phyloP scores from a whole-genome alignment of 1,139 yeast genomes.

The Kurtzmaniella quercitrusa region DNA sequence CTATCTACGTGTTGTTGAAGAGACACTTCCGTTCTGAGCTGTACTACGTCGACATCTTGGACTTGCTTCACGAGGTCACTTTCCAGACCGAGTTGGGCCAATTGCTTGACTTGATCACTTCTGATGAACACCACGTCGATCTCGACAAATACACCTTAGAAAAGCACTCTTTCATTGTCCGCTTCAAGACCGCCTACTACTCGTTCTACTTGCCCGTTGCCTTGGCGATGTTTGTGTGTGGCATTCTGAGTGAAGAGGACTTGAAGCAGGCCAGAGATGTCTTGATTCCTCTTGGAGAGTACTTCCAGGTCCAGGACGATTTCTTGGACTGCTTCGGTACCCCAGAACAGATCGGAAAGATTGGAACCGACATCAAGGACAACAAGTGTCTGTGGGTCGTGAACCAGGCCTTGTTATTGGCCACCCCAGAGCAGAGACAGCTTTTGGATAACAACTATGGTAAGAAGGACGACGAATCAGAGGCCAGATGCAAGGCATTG shows the following conservation, averaged over 20 bases:
- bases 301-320: constrained; percentile 98
- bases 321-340: constrained; percentile 96
- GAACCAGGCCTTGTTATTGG: constrained; percentile 84
- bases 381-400: constrained; percentile 98
- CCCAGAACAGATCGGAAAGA: constrained; percentile 96
- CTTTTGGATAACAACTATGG: constrained; percentile 88
- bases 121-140: constrained; percentile 94
- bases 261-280: constrained; percentile 85
- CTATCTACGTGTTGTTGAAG: constrained; percentile 84
- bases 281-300: constrained; percentile 93
- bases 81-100: constrained; percentile 98
- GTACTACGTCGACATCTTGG: constrained; percentile 87
- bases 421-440: constrained; percentile 75
- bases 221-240: constrained; percentile 91
- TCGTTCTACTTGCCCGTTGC: constrained; percentile 98
- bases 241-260: constrained; percentile 64
- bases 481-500: constrained; percentile 67
- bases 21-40: constrained; percentile 78
- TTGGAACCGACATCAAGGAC: constrained; percentile 97
- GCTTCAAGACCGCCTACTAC: constrained; percentile 95
- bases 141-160: constrained; percentile 78
- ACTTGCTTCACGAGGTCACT: constrained; percentile 89
- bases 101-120: constrained; percentile 89
- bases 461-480: constrained; percentile 66
- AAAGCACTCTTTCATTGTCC: constrained; percentile 93